Evolutionary conservation across 1,139 yeast genomes (phyloP), one percentile per base, ranked within the genome.

Genomic region (Hanseniaspora gamundiae): DNA sequence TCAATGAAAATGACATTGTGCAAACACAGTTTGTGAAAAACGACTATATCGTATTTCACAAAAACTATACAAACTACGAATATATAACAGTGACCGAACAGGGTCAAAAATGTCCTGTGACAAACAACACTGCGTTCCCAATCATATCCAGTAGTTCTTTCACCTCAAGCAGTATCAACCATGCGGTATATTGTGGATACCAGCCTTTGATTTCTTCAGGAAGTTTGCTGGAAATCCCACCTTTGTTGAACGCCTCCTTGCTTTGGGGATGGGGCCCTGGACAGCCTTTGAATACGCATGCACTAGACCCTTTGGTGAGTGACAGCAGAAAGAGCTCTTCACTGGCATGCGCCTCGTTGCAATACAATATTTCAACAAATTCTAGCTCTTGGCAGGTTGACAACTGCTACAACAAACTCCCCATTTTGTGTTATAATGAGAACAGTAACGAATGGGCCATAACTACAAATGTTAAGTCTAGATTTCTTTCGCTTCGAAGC

Each of bases 251-350:
- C 24, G 46, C 58, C 13, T 64, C 74, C 0, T 61, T 76, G 14
- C 39, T 53, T 29, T 86, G 95, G 95, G 71, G 85, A 4, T 84
- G 94, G 94, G 71, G 69, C 1, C 62, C 68, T 1, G 67, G 68
- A 6, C 75, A 80, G 52, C 91, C 88, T 31, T 48, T 55, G 1
- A 50, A 46, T 4, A 50, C 56, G 1, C 49, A 48, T 31, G 41
- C 51, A 8, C 13, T 44, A 8, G 16, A 30, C 9, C 14, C 28
- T 8, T 38, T 31, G 35, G 40, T 14, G 5, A 48, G 49, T 20
- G 48, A 48, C 2, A 48, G 52, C 8, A 46, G 51, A 19, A 44
- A 60, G 2, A 53, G 67, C 48, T 58, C 63, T 9, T 81, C 82
- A 0, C 68, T 60, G 49, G 70, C 73, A 51, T 88, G 96, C 60